A percentile compares a stretch with the other conserved stretches of the same genome.
These are phyloP conservation scores for Phytophthora pisi DNA, from an alignment of 352 stramenopile species.

Conservation along the genomic window DNA sequence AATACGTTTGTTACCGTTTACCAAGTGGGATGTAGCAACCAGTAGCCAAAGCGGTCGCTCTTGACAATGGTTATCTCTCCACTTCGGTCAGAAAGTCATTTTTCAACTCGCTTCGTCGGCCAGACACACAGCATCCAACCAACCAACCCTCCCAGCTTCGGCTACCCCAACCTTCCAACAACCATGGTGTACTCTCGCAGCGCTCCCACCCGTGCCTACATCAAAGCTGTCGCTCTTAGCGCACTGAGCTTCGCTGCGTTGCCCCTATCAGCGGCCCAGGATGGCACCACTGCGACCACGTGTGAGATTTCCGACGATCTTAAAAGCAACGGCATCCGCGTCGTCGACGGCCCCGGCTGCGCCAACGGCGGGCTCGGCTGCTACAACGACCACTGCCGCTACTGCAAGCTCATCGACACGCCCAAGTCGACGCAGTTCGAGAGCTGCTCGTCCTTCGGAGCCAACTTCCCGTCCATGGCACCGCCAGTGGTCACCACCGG, in stretches of 20 bases:
- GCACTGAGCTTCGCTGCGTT: slow-evolving; percentile 18
- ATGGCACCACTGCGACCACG: neutral
- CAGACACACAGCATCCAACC: slow-evolving; percentile 6
- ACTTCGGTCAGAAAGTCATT: slow-evolving; percentile 4
- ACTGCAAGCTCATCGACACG: slow-evolving; percentile 44
- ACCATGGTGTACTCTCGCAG: slow-evolving; percentile 34
- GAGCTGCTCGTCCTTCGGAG: slow-evolving; percentile 39
- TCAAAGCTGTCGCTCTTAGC: slow-evolving; percentile 21
- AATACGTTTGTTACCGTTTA: no score
- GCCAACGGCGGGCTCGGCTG: slow-evolving; percentile 40
- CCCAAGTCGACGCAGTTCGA: slow-evolving; percentile 41
- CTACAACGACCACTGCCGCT: slow-evolving; percentile 42
- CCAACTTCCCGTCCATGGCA: slow-evolving; percentile 23
- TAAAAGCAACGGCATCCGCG: slow-evolving; percentile 37
- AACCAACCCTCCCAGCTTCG: slow-evolving; percentile 3
- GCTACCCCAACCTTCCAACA: slow-evolving; percentile 1
- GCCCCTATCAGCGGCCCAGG: slow-evolving; percentile 9
- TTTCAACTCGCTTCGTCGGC: slow-evolving; percentile 17
- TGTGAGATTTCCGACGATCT: slow-evolving; percentile 31
- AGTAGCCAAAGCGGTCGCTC: no score
- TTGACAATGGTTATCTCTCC: no score
- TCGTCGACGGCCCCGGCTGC: slow-evolving; percentile 34
- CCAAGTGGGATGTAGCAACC: no score
- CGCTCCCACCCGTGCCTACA: slow-evolving; percentile 24
- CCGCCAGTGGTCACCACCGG: slow-evolving; percentile 22